Percentiles rank a stretch among this genome's conserved stretches.
These are phyloP conservation scores for Peronospora destructor DNA, from an alignment of 352 stramenopile genomes.

Conservation along the genomic window DNA sequence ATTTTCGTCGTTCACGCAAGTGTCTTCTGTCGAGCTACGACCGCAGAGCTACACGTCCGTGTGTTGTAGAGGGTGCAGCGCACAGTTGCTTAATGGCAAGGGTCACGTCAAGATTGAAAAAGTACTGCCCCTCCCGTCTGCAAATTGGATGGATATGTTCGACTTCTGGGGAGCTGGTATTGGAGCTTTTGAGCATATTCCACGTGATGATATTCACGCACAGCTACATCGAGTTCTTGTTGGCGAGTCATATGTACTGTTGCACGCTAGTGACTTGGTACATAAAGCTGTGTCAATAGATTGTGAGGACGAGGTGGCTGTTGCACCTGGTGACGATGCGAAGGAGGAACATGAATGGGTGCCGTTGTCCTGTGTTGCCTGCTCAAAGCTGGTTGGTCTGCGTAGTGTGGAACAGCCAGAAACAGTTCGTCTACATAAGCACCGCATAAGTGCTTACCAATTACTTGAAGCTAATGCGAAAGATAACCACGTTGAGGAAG, in stretches of 20 bases:
- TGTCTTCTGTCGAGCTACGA: slow-evolving; percentile 36
- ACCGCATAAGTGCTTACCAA: slow-evolving; percentile 31
- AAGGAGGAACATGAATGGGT: slow-evolving; percentile 32
- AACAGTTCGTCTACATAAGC: slow-evolving; percentile 60
- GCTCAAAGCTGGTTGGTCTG: slow-evolving; percentile 33
- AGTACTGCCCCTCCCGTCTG: slow-evolving; percentile 62
- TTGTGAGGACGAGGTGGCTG: slow-evolving; percentile 3
- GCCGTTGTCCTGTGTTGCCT: slow-evolving; percentile 38
- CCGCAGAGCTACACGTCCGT: slow-evolving; percentile 37
- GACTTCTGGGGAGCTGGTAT: slow-evolving; percentile 79
- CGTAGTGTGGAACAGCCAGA: slow-evolving; percentile 29
- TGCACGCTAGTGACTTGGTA: slow-evolving; percentile 45
- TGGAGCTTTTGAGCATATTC: slow-evolving; percentile 75
- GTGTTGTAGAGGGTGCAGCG: slow-evolving; percentile 39
- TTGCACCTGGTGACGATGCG: slow-evolving; percentile 14
- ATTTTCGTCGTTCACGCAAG: slow-evolving; percentile 55
- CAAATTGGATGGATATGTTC: slow-evolving; percentile 86
- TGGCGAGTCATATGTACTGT: slow-evolving; percentile 52
- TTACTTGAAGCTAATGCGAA: slow-evolving; percentile 1
- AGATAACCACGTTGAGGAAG: neutral
- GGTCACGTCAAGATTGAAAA: slow-evolving; percentile 30
- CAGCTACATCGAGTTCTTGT: slow-evolving; percentile 47
- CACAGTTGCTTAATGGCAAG: slow-evolving; percentile 4
- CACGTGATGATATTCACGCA: slow-evolving; percentile 56
- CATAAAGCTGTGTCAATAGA: slow-evolving; percentile 7